phyloP scores from a whole-genome alignment of 2,329 filamentous ascomycete species.

The Conoideocrella luteorostrata region DNA sequence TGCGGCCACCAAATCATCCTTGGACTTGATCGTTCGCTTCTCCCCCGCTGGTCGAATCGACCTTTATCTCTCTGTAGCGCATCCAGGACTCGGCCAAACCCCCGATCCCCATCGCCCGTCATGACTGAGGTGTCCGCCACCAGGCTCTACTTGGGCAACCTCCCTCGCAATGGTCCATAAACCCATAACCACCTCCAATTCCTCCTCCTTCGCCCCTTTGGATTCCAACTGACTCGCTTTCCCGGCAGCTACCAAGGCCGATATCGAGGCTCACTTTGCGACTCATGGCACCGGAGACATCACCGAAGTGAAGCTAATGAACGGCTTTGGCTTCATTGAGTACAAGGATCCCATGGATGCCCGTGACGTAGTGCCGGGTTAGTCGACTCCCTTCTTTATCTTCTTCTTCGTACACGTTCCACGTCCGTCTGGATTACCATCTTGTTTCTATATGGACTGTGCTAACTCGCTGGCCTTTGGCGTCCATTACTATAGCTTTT shows the following conservation, averaged over 20 bases:
- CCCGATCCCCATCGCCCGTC: slow-evolving; percentile 15
- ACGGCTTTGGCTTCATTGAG: slow-evolving; percentile 98
- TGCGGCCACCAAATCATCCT: slow-evolving; percentile 1
- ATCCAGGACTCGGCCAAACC: slow-evolving; percentile 5
- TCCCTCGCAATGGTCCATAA: slow-evolving; percentile 81
- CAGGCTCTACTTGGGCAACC: slow-evolving; percentile 94
- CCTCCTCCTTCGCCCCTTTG: slow-evolving; percentile 17
- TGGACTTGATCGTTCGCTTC: slow-evolving; percentile 2
- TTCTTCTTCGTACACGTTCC: neutral
- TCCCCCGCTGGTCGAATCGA: neutral
- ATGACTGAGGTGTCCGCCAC: slow-evolving; percentile 87
- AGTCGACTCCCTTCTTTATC: slow-evolving; percentile 29
- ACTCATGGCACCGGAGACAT: slow-evolving; percentile 96
- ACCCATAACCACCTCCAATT: slow-evolving; percentile 16
- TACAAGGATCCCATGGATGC: slow-evolving; percentile 99
- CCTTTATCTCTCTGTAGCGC: neutral
- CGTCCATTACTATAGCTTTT: slow-evolving; percentile 41
- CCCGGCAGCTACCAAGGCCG: slow-evolving; percentile 82
- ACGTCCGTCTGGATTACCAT: neutral
- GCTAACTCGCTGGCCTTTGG: slow-evolving; percentile 7
- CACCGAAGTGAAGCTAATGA: slow-evolving; percentile 99
- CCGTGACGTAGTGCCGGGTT: slow-evolving; percentile 96
- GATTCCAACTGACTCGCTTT: slow-evolving; percentile 37
- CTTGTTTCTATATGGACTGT: slow-evolving; percentile 2
- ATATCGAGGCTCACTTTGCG: slow-evolving; percentile 92